Base-by-base conservation (phyloP, 768 basidiomycete genomes). In the Leucogyrophana mollusca region DNA sequence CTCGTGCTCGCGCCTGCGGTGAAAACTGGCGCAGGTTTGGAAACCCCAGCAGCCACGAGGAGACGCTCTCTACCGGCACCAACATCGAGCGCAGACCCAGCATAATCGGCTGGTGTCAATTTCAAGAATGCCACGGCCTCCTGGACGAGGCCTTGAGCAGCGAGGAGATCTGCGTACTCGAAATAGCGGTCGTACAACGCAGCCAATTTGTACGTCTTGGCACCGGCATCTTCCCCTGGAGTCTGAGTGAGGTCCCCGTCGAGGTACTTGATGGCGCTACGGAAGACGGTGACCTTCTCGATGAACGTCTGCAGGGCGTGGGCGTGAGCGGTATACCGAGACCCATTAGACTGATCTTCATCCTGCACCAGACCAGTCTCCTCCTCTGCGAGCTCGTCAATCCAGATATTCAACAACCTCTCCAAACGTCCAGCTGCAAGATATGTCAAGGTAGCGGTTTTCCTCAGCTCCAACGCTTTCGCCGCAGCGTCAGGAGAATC, bases 231-330 rank as follows among this genome's bases (percentile, higher is more conserved):
- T 4, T 61, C 70, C 1, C 60, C 60, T 0, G 66, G 50, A 1
- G 64, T 55, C 40, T 65, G 58, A 2, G 65, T 60, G 30, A 97
- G 73, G 51, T 94, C 94, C 13, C 68, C 65, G 57, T 94, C 91
- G 51, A 79, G 72, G 61, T 92, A 94, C 11, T 77, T 73, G 39
- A 90, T 88, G 0, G 95, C 96, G 39, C 80, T 74, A 40, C 91
- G 83, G 80, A 99, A 98, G 34, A 96, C 83, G 1, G 94, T 85
- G 18, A 97, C 94, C 68, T 98, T 98, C 70, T 98, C 96, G 56
- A 98, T 79, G 68, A 98, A 94, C 0, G 87, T 85, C 61, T 97
- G 95, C 34, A 99, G 69, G 2, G 94, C 92, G 21, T 83, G 78
- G 0, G 87, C 90, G 52, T 91, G 90, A 0, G 85, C 83, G 1